phyloP scores from a whole-genome alignment of 495 filamentous ascomycete genomes.

The Aspergillus panamensis region DNA sequence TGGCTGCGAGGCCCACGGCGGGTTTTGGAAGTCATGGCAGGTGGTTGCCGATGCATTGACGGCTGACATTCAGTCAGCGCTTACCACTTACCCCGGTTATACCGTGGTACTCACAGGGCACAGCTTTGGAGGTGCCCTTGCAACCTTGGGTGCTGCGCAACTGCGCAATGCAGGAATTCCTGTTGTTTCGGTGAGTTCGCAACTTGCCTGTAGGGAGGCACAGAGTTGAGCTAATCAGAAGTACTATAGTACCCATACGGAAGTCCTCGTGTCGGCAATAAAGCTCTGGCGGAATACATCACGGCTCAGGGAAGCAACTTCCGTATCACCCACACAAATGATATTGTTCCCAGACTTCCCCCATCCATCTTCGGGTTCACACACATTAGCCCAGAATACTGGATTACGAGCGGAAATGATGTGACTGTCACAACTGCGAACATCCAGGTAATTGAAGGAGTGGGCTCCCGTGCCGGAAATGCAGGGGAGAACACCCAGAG shows the following conservation, averaged over 20 bases:
- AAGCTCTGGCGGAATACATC: conserved; percentile 53
- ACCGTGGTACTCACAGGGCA: conserved; percentile 61
- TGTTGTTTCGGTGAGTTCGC: conserved; percentile 32
- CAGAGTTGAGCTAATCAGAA: conserved; percentile 10
- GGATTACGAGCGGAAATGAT: conserved; percentile 43
- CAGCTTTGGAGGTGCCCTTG: conserved; percentile 65
- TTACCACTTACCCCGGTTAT: conserved; percentile 45
- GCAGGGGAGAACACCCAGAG: conserved; percentile 24
- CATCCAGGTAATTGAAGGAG: conserved; percentile 36
- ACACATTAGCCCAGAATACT: conserved; percentile 69
- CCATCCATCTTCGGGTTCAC: conserved; percentile 52
- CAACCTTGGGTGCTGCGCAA: conserved; percentile 55
- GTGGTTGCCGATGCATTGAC: conserved; percentile 40
- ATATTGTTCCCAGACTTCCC: conserved; percentile 64
- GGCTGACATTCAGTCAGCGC: conserved; percentile 33
- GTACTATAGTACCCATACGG: conserved; percentile 59
- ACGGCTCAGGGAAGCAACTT: conserved; percentile 48
- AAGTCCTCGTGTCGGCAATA: conserved; percentile 63
- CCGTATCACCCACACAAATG: conserved; percentile 65
- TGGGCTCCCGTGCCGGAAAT: conserved; percentile 40
- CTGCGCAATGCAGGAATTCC: conserved; percentile 49
- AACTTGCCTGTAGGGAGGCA: neutral
- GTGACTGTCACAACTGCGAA: conserved; percentile 40
- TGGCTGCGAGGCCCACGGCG: conserved; percentile 49
- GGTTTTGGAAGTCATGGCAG: conserved; percentile 57